A percentile compares a stretch with the other conserved stretches of the same genome.
phyloP scores from a whole-genome alignment of 2,329 filamentous ascomycete species.

The Ophiostoma australiae region DNA sequence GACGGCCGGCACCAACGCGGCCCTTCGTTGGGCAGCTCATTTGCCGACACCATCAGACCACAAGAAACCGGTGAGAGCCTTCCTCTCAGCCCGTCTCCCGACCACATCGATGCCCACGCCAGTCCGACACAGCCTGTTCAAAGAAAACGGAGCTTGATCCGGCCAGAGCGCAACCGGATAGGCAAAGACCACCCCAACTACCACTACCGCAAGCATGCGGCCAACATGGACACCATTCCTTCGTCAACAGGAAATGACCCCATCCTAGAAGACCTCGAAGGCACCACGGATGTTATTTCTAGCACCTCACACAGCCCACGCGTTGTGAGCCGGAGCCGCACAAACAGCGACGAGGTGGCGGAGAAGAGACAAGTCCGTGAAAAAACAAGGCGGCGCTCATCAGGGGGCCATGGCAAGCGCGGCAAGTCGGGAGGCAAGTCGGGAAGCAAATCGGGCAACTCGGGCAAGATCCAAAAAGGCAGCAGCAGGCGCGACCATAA shows the following conservation, averaged over 20 bases:
- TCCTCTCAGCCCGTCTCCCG: slow-evolving; percentile 49
- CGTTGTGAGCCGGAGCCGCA: slow-evolving; percentile 36
- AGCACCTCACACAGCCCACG: slow-evolving; percentile 32
- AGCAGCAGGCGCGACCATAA: slow-evolving; percentile 42
- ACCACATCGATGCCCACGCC: slow-evolving; percentile 27
- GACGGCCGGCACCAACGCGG: slow-evolving; percentile 48
- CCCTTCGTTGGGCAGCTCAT: slow-evolving; percentile 51
- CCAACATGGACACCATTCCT: slow-evolving; percentile 83
- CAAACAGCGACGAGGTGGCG: slow-evolving; percentile 33
- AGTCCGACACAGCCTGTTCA: slow-evolving; percentile 40
- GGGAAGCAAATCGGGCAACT: slow-evolving; percentile 33
- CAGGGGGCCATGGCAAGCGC: slow-evolving; percentile 35
- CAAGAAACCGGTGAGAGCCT: slow-evolving; percentile 51
- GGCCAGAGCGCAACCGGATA: slow-evolving; percentile 81
- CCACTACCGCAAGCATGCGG: slow-evolving; percentile 89
- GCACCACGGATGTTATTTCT: slow-evolving; percentile 49
- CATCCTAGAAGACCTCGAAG: slow-evolving; percentile 71
- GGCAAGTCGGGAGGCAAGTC: not conserved
- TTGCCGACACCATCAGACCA: slow-evolving; percentile 52
- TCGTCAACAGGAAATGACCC: slow-evolving; percentile 92
- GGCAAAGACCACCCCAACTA: slow-evolving; percentile 89
- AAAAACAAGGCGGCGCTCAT: slow-evolving; percentile 34
- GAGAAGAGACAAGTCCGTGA: slow-evolving; percentile 35
- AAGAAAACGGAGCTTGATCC: slow-evolving; percentile 82
- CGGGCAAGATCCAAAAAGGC: slow-evolving; percentile 61